Evolutionary conservation across 352 stramenopile genomes (phyloP).

Genomic region (Phytophthora europaea): DNA sequence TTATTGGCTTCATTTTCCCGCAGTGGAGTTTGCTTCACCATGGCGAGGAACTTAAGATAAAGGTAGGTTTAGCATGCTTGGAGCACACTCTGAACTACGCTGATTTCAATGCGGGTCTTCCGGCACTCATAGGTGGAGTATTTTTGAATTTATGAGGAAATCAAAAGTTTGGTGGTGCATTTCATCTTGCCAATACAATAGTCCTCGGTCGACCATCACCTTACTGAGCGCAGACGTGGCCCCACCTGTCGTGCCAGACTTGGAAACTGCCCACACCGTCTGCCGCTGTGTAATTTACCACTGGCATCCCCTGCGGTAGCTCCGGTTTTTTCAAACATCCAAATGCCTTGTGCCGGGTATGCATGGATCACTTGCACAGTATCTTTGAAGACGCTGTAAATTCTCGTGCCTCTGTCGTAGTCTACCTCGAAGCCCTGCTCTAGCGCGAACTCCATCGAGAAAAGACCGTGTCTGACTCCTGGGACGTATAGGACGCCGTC

Average conservation of each 20-base stretch:
- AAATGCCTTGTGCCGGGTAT: not conserved
- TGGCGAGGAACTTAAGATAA: too few relatives aligned
- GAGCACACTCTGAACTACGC: too few relatives aligned
- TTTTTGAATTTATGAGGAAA: too few relatives aligned
- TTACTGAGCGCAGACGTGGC: not conserved
- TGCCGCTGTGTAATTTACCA: slow-evolving; percentile 1
- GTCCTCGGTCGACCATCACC: slow-evolving; percentile 4
- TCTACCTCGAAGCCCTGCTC: slow-evolving; percentile 10
- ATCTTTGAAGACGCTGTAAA: not conserved
- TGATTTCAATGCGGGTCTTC: too few relatives aligned
- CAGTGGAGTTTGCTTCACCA: too few relatives aligned
- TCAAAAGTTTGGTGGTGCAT: too few relatives aligned
- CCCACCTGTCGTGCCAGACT: not conserved
- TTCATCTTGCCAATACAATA: too few relatives aligned
- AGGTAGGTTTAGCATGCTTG: too few relatives aligned
- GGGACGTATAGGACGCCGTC: slow-evolving; percentile 10
- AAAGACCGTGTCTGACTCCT: not conserved
- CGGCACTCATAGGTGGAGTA: too few relatives aligned
- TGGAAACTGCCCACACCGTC: not conserved
- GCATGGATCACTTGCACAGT: not conserved
- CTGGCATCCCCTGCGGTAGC: too few relatives aligned
- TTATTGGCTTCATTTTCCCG: too few relatives aligned
- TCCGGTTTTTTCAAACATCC: not conserved
- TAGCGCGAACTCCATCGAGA: slow-evolving; percentile 1
- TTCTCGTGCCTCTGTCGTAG: not conserved